Base-by-base conservation (phyloP, 108 stramenopile species). In the Cyclotella distinguenda region DNA sequence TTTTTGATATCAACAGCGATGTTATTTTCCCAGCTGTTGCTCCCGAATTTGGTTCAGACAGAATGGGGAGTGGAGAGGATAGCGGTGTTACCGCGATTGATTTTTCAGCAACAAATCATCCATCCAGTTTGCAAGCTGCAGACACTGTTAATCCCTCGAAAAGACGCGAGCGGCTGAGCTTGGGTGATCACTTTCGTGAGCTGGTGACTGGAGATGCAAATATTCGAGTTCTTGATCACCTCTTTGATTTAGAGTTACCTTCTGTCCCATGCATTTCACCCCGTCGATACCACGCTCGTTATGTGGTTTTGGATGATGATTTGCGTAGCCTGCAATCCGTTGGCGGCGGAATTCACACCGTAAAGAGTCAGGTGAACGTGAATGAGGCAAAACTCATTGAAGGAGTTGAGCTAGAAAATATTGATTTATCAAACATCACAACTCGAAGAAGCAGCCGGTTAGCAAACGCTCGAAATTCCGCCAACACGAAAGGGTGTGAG, bases 171-270 rank as follows among this genome's bases (percentile, higher is more conserved):
- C 61, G 79, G 6, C 69, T 64, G 19, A 74, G 73, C 49, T 35
- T 79, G 3, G 69, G 70, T 22, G 73, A 74, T 49, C 68, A 69
- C 18, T 70, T 81, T 19, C 43, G 80, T 36, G 76, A 78, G 33
- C 48, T 78, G 22, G 68, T 82, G 6, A 76, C 74, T 19, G 80
- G 80, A 42, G 77, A 82, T 61, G 72, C 58, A 8, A 73, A 69
- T 30, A 77, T 78, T 22, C 80, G 80, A 11, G 50, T 82, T 18
- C 49, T 77, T 13, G 80, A 82, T 47, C 72, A 77, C 43, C 55
- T 81, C 27, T 81, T 81, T 61, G 76, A 81, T 31, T 53, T 81
- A 3, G 76, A 81, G 1, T 32, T 81, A 18, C 75, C 79, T 33
- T 62, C 72, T 21, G 42, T 56, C 4, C 67, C 78, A 6, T 49